Conservation (phyloP, 2,329 filamentous ascomycete genomes). For the Nemania sp. region DNA sequence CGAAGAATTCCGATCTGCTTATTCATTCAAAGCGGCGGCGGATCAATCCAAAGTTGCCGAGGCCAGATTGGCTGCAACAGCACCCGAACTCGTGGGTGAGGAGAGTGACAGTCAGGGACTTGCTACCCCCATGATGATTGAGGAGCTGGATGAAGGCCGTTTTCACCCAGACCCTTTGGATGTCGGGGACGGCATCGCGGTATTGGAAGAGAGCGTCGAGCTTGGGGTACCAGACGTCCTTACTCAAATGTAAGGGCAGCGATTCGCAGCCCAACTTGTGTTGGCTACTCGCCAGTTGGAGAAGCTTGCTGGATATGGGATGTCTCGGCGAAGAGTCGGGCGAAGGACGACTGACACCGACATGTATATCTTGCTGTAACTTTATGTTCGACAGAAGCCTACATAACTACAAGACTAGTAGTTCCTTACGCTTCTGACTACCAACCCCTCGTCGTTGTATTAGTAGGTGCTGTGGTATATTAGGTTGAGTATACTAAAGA, state of each 20-base stretch:
- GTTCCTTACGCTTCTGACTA: too few relatives aligned
- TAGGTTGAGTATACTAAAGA: too few relatives aligned
- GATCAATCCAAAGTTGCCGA: conserved; percentile 9
- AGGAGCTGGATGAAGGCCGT: conserved; percentile 39
- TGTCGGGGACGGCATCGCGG: conserved; percentile 56
- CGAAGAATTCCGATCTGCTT: conserved; percentile 3
- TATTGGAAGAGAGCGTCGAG: conserved; percentile 61
- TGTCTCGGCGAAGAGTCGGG: background rate
- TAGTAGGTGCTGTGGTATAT: too few relatives aligned
- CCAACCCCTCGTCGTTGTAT: too few relatives aligned
- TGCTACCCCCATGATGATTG: conserved; percentile 38
- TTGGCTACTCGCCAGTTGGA: conserved; percentile 10
- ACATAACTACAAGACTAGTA: too few relatives aligned
- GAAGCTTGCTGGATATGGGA: conserved; percentile 17
- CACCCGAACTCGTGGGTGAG: conserved; percentile 25
- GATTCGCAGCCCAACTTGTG: background rate
- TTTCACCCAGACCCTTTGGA: conserved; percentile 50
- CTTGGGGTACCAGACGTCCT: conserved; percentile 51
- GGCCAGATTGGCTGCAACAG: conserved; percentile 28
- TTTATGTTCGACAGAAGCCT: background rate
- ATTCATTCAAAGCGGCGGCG: background rate
- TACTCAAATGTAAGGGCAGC: conserved; percentile 34
- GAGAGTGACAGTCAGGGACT: conserved; percentile 18
- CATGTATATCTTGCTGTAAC: background rate
- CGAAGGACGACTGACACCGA: too few relatives aligned